A percentile compares a stretch with the other conserved stretches of the same genome.
These are phyloP conservation scores for Fusarium sp. DNA, from an alignment of 2,329 filamentous ascomycete genomes.

Conservation along the genomic window DNA sequence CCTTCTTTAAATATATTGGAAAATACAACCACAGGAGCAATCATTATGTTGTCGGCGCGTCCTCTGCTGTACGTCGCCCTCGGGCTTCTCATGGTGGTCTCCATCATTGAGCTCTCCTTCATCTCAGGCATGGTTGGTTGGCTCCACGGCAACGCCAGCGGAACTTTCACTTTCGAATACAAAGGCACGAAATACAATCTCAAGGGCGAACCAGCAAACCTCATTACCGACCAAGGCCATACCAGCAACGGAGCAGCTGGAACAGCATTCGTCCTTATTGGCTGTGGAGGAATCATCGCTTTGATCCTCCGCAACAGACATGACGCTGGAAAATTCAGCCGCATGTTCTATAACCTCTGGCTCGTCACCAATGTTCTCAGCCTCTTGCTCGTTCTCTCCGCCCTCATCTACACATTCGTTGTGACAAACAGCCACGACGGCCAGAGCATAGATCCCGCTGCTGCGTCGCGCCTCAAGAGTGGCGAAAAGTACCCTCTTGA, in stretches of 20 bases:
- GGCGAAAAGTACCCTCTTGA: conserved; percentile 39
- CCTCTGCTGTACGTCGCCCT: conserved; percentile 41
- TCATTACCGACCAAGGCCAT: conserved; percentile 49
- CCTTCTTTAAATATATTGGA: background rate
- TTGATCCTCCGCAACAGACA: conserved; percentile 41
- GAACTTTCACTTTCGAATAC: conserved; percentile 38
- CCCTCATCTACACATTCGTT: conserved; percentile 49
- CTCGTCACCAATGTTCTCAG: conserved; percentile 44
- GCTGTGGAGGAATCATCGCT: conserved; percentile 44
- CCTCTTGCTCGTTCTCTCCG: conserved; percentile 40
- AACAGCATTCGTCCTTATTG: conserved; percentile 48
- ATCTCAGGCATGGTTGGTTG: conserved; percentile 49
- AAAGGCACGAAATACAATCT: conserved; percentile 27
- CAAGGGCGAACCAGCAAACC: conserved; percentile 43
- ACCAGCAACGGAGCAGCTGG: conserved; percentile 50
- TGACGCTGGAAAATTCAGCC: conserved; percentile 25
- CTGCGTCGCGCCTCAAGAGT: conserved; percentile 28
- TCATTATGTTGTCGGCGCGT: conserved; percentile 15
- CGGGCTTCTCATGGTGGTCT: conserved; percentile 47
- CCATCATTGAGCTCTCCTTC: conserved; percentile 49
- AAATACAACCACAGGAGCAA: background rate
- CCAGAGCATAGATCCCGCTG: conserved; percentile 36
- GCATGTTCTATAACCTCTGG: conserved; percentile 41
- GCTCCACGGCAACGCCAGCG: conserved; percentile 46
- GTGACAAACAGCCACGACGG: conserved; percentile 48